Evolutionary conservation across 805 yeast species (phyloP).

Genomic region (Schwanniomyces occidentalis): DNA sequence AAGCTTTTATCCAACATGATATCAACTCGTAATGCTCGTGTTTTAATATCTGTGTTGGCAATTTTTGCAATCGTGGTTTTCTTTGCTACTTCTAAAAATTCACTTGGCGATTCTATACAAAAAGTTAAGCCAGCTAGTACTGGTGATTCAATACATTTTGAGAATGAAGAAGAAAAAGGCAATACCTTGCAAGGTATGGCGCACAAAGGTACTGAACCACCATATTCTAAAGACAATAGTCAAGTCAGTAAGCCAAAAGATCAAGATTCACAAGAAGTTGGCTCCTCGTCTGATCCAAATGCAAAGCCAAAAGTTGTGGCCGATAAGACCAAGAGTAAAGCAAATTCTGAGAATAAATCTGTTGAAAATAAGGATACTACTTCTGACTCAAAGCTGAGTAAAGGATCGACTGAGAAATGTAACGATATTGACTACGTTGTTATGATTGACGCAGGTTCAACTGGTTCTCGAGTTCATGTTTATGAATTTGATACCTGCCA

Average conservation of each 20-base stretch:
- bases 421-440: constrained; percentile 67
- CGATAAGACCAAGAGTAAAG: constrained; percentile 17
- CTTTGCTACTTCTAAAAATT: constrained; percentile 45
- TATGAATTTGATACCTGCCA: constrained; percentile 87
- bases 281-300: constrained; percentile 17
- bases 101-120: constrained; percentile 32
- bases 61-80: constrained; percentile 51
- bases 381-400: constrained; percentile 1
- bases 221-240: constrained; percentile 23
- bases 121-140: constrained; percentile 27
- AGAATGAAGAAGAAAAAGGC: constrained; percentile 16
- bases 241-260: constrained; percentile 11
- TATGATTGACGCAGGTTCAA: constrained; percentile 97
- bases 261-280: constrained; percentile 6
- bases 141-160: constrained; percentile 22
- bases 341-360: background rate
- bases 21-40: constrained; percentile 52
- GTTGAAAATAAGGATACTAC: background rate
- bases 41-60: constrained; percentile 50
- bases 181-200: constrained; percentile 35
- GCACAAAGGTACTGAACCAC: constrained; percentile 35
- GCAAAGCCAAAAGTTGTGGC: constrained; percentile 22
- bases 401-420: constrained; percentile 15
- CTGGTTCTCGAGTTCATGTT: constrained; percentile 94
- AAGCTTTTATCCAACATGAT: constrained; percentile 26